Conservation (phyloP, 352 stramenopile genomes). For the Phytophthora sp. region DNA sequence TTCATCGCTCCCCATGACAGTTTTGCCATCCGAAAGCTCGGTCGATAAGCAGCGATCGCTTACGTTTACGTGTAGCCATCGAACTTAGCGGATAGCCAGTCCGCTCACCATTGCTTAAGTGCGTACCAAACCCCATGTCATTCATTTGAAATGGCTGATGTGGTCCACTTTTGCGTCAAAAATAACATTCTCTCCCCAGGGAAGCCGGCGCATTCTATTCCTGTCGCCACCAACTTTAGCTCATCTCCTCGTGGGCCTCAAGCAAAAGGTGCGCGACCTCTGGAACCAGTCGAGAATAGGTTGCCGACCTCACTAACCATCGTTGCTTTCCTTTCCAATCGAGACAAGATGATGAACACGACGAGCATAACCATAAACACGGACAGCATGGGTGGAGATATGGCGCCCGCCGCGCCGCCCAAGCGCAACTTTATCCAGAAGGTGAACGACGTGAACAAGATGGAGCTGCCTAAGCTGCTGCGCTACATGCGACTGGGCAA, state of each 20-base stretch:
- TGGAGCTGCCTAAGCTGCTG: slow-evolving; percentile 88
- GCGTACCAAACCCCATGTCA: slow-evolving; percentile 2
- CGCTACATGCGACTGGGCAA: slow-evolving; percentile 89
- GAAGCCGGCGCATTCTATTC: slow-evolving; percentile 12
- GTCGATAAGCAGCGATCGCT: too few relatives aligned
- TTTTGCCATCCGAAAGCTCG: background rate
- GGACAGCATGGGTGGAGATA: slow-evolving; percentile 70
- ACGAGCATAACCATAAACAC: slow-evolving; percentile 82
- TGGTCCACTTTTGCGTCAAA: slow-evolving; percentile 6
- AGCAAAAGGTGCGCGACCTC: background rate
- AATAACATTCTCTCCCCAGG: slow-evolving; percentile 13
- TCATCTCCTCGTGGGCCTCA: background rate
- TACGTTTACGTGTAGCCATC: too few relatives aligned
- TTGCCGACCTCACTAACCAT: slow-evolving; percentile 18
- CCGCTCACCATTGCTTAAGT: slow-evolving; percentile 4
- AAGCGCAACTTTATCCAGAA: slow-evolving; percentile 82
- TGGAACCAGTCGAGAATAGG: slow-evolving; percentile 27
- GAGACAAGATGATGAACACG: slow-evolving; percentile 64
- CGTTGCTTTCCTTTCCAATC: background rate
- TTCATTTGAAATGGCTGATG: slow-evolving; percentile 2
- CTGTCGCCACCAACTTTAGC: slow-evolving; percentile 29
- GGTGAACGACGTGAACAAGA: slow-evolving; percentile 91
- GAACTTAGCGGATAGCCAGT: slow-evolving; percentile 28
- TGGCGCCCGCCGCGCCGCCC: slow-evolving; percentile 50
- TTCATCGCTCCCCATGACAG: background rate